Conservation (phyloP, 2,329 filamentous ascomycete species). For the Colletotrichum caudatum region DNA sequence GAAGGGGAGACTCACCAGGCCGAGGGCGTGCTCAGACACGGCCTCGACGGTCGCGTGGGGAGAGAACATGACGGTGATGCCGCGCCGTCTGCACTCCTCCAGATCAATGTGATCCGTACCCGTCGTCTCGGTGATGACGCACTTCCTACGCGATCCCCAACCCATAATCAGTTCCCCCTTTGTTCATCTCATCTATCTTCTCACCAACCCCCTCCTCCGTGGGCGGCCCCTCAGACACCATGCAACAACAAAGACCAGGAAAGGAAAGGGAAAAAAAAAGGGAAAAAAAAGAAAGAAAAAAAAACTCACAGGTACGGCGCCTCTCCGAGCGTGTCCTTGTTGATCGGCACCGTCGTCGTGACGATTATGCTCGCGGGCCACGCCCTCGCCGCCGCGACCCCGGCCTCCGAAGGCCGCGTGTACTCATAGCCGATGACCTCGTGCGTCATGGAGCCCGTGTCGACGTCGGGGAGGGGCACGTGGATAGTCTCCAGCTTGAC, state of each 20-base stretch:
- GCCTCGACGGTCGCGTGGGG: constrained; percentile 43
- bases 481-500: constrained; percentile 44
- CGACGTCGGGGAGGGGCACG: constrained; percentile 32
- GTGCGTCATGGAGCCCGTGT: constrained; percentile 34
- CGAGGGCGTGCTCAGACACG: constrained; percentile 45
- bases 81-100: constrained; percentile 41
- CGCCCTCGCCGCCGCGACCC: constrained; percentile 38
- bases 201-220: neutral
- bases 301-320: constrained; percentile 44
- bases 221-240: neutral
- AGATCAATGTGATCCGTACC: constrained; percentile 46
- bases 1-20: constrained; percentile 36
- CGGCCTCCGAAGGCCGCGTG: constrained; percentile 30
- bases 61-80: constrained; percentile 44
- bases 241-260: neutral
- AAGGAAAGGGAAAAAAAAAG: neutral
- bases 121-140: constrained; percentile 44
- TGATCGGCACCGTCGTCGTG: constrained; percentile 44
- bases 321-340: constrained; percentile 38
- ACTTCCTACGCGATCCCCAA: constrained; percentile 38
- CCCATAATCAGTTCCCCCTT: neutral
- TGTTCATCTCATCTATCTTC: neutral
- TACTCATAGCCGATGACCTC: constrained; percentile 42
- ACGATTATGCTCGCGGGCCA: constrained; percentile 46
- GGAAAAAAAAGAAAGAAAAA: too few species aligned